phyloP scores from a whole-genome alignment of 371 early-diverging fungal species.

The Mucor plumbeus region DNA sequence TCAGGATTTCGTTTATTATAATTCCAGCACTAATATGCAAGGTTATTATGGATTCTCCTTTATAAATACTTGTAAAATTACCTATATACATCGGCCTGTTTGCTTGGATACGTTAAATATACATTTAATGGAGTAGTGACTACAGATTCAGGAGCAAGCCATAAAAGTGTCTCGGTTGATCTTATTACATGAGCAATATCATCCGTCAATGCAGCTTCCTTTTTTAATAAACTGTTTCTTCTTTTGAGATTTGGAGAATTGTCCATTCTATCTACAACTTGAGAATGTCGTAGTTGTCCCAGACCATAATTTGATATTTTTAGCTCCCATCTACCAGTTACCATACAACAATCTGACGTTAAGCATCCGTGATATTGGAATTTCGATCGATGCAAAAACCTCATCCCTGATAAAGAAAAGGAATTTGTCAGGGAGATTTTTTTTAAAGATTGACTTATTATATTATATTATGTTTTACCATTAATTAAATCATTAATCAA shows the following conservation, averaged over 20 bases:
- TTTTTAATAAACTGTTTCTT: slow-evolving; percentile 1
- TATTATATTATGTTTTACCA: slow-evolving; percentile 13
- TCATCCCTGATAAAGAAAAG: slow-evolving; percentile 37
- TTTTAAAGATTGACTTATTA: background rate
- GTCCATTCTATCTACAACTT: slow-evolving; percentile 23
- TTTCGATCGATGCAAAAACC: slow-evolving; percentile 57
- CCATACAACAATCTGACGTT: slow-evolving; percentile 51
- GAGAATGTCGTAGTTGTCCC: slow-evolving; percentile 24
- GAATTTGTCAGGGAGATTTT: background rate
- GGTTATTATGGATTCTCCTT: background rate
- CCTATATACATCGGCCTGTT: slow-evolving; percentile 46
- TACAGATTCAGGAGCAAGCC: slow-evolving; percentile 56
- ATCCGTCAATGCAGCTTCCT: background rate
- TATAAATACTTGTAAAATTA: background rate
- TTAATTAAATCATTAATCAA: slow-evolving; percentile 55
- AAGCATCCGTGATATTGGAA: slow-evolving; percentile 50
- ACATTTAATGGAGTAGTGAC: slow-evolving; percentile 25
- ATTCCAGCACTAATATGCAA: slow-evolving; percentile 45
- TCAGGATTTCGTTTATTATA: slow-evolving; percentile 57
- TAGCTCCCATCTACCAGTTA: slow-evolving; percentile 57
- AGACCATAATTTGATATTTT: slow-evolving; percentile 60
- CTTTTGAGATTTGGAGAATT: background rate
- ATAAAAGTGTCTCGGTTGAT: slow-evolving; percentile 33
- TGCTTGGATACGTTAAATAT: slow-evolving; percentile 41
- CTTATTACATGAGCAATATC: background rate